Conservation (phyloP, 805 yeast genomes). For the Candida schatavii region DNA sequence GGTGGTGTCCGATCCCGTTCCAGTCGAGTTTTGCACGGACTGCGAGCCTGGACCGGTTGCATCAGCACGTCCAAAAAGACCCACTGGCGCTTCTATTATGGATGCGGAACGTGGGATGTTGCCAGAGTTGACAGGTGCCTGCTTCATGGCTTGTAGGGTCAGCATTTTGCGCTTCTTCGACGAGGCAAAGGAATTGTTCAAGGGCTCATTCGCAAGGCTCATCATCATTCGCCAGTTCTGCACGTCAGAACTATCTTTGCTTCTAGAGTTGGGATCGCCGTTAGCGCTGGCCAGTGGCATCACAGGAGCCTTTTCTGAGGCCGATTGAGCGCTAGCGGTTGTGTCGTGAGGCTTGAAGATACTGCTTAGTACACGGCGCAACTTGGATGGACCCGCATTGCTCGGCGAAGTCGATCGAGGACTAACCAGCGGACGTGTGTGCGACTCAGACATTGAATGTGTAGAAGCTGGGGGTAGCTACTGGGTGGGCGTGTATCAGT, state of each 20-base stretch:
- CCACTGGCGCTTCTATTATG: conserved; percentile 1
- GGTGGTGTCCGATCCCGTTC: too few species aligned
- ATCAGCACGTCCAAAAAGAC: background rate
- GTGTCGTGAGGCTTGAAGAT: too few species aligned
- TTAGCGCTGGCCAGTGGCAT: too few species aligned
- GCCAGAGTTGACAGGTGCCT: conserved; percentile 1
- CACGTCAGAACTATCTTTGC: conserved; percentile 2
- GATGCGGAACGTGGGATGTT: conserved; percentile 27
- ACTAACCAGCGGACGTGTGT: background rate
- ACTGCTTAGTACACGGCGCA: background rate
- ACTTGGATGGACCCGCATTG: background rate
- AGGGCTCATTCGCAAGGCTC: conserved; percentile 14
- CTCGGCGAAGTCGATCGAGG: background rate
- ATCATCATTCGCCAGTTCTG: background rate
- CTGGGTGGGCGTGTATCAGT: too few species aligned
- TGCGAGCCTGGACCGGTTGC: background rate
- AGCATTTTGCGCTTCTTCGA: conserved; percentile 28
- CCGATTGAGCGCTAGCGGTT: too few species aligned
- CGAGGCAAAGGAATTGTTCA: conserved; percentile 22
- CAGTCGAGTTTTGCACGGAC: background rate
- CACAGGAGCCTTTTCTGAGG: too few species aligned
- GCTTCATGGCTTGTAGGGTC: conserved; percentile 12
- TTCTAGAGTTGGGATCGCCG: too few species aligned
- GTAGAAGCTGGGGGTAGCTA: too few species aligned
- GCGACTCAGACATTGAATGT: background rate